Evolutionary conservation across 768 basidiomycete genomes (phyloP).

Genomic region (Boletus edulis): DNA sequence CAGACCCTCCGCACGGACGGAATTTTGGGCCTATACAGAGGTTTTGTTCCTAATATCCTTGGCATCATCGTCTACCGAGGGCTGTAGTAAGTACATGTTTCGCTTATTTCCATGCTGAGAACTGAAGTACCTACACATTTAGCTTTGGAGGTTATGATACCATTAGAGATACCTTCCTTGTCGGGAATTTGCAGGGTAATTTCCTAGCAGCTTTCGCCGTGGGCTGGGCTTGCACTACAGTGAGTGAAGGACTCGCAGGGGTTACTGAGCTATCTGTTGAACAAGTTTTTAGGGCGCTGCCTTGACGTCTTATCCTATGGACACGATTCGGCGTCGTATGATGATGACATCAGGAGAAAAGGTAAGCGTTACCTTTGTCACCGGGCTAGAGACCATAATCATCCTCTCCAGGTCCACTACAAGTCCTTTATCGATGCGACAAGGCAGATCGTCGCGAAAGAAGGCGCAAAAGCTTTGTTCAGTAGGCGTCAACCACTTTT

Average conservation of each 20-base stretch:
- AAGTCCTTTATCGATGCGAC: conserved; percentile 39
- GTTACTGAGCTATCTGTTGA: neutral
- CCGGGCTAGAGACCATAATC: neutral
- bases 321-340: conserved; percentile 46
- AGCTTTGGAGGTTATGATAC: conserved; percentile 47
- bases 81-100: conserved; percentile 34
- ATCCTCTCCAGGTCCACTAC: conserved; percentile 32
- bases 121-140: neutral
- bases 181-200: conserved; percentile 38
- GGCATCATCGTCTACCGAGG: conserved; percentile 45
- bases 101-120: neutral
- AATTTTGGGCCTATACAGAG: conserved; percentile 39
- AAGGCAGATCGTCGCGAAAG: conserved; percentile 39
- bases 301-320: conserved; percentile 41
- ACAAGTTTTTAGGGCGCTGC: conserved; percentile 31
- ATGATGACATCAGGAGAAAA: conserved; percentile 46
- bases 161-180: conserved; percentile 36
- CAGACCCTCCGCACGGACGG: conserved; percentile 42
- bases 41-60: conserved; percentile 40
- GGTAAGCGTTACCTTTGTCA: conserved; percentile 4
- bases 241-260: conserved; percentile 10
- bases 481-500: conserved; percentile 22
- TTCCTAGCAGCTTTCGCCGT: conserved; percentile 41
- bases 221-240: conserved; percentile 42
- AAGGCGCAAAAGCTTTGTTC: conserved; percentile 38